phyloP scores from a whole-genome alignment of 805 yeast genomes.

The Torulaspora franciscae region DNA sequence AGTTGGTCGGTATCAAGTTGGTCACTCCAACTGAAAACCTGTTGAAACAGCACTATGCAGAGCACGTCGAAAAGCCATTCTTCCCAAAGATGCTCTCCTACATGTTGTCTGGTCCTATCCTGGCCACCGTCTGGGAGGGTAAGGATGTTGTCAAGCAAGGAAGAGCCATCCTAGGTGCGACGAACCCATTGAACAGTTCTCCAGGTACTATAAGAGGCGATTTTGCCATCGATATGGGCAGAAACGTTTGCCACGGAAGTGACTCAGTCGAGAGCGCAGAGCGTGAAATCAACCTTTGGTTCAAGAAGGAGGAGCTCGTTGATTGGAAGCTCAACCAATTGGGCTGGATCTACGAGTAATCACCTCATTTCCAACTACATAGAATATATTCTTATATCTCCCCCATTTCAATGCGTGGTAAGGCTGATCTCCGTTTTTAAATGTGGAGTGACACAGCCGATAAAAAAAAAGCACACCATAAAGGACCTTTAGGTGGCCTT shows the following conservation, averaged over 20 bases:
- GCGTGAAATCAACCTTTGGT: constrained; percentile 95
- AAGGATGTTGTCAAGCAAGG: constrained; percentile 99
- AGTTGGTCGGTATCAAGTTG: constrained; percentile 93
- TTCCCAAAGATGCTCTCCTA: constrained; percentile 93
- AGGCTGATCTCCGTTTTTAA: constrained; percentile 1
- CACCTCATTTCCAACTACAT: not conserved
- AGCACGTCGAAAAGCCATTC: constrained; percentile 93
- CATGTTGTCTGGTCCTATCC: constrained; percentile 98
- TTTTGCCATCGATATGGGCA: constrained; percentile 96
- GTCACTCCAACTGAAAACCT: constrained; percentile 79
- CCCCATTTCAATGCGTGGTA: not conserved
- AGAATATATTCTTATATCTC: not conserved
- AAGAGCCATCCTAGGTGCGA: constrained; percentile 95
- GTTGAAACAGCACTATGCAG: constrained; percentile 91
- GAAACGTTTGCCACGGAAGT: constrained; percentile 99
- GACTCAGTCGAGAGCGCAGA: constrained; percentile 98
- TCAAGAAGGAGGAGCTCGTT: constrained; percentile 93
- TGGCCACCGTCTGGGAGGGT: constrained; percentile 99
- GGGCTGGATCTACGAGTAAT: constrained; percentile 92
- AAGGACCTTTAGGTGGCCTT: not conserved
- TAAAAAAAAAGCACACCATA: constrained; percentile 1
- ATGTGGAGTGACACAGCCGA: constrained; percentile 3
- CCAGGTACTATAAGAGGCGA: constrained; percentile 99
- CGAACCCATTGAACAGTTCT: constrained; percentile 94
- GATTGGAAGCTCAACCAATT: constrained; percentile 81